Base-by-base conservation (phyloP, 2,329 filamentous ascomycete species). In the Fusarium multiceps region DNA sequence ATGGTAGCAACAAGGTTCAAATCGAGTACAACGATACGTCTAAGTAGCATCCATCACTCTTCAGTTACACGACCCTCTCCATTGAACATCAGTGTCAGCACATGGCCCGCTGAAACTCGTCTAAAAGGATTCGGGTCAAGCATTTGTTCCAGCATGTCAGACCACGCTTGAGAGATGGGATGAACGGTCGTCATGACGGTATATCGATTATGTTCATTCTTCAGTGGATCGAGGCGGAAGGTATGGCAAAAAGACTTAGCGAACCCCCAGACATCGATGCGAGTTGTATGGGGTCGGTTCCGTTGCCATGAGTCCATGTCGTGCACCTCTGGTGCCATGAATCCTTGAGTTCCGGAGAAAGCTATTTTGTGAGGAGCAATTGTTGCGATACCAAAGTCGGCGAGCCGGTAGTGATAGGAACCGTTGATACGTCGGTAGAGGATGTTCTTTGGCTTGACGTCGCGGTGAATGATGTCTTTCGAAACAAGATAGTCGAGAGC, bases 401-500 rank as follows among this genome's bases (percentile, higher is more conserved):
- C 47, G 2, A 62, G 54, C 1, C 47, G 23, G 32, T 58, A 62
- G 41, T 53, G 47, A 12, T 27, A n/a, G 1, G 8, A 2, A 4
- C 18, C 16, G 4, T 27, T 16, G 12, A 48, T 13, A 6, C 32
- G 42, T 18, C 37, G 34, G 7, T 59, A 63, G 2, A 58, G 41
- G 9, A 62, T 62, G 23, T 62, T 58, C 0, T 27, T 12, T 1
- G 59, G 59, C 13, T 58, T 47, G 6, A 62, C 14, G 7, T 62
- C 40, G 6, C 47, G 59, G 16, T 62, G 59, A 13, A 59, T 58
- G 18, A 62, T 41, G 4, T 34, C 13, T 1, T 37, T 41, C 6
- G 5, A 53, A 3, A 20, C 12, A 4, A 62, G 54, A 18, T 62
- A 62, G n/a, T 62, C 54, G 8, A 62, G 20, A 2, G 59, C 59